Evolutionary conservation across 441 rosid species (phyloP), one percentile per base, ranked within the genome.

Genomic region (Aquilaria agallochum): DNA sequence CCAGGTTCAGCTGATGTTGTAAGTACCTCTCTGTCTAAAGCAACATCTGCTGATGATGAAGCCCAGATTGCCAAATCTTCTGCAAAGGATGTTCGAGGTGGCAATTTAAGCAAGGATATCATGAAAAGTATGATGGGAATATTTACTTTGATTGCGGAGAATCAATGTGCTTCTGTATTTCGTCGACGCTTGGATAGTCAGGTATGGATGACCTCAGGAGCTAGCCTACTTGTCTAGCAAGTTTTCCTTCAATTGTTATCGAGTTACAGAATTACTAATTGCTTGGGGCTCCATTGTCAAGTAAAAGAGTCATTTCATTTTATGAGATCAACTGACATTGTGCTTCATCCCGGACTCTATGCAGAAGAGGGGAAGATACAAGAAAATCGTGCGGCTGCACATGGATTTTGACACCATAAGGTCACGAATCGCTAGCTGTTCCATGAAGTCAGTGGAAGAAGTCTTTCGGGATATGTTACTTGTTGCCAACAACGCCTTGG

Each of bases 311-410:
- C 27, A 20, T 20, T 50, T 2, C 15, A 30, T 64, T 12, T 12
- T 12, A 14, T 42, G 13, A 11, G 56, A 53, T 69, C 32, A 58
- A 44, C 72, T 30, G 52, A 15, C 7, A 10, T 49, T 67, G 44
- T 61, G 40, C 11, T 49, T 65, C 10, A 51, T 36, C 59, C 53
- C 20, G 63, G 13, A 2, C 11, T 27, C 27, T 31, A 64, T 36
- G 42, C 88, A 90, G 98, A 93, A 88, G 70, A 82, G 96, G 59
- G 93, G 93, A 70, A 83, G 95, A 68, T 90, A 90, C 79, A 88
- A 87, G 87, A 90, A 80, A 78, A 68, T 87, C 76, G 83, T 93
- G 32, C 45, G 76, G 50, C 85, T 73, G 62, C 96, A 87, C 75
- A 75, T 83, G 83, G 98, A 93, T 71, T 71, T 93, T 12, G 86